These are phyloP conservation scores for Sarocladiaceae sp. DNA, from an alignment of 2,329 filamentous ascomycete genomes.

Conservation along the genomic window DNA sequence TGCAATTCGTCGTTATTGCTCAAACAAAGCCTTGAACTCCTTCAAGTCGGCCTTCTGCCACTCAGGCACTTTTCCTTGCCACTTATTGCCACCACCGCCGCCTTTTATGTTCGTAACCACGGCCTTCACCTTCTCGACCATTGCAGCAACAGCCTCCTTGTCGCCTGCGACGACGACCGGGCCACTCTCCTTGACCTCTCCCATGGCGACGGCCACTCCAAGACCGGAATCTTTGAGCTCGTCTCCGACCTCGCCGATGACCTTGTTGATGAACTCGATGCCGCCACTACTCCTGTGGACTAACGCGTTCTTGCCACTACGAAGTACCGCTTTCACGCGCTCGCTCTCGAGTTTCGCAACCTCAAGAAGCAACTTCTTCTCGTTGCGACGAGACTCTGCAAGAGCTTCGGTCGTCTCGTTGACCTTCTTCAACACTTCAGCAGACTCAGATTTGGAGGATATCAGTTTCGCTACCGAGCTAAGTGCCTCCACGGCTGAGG, in stretches of 20 bases:
- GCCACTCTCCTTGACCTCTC: slow-evolving; percentile 19
- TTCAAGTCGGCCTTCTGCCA: slow-evolving; percentile 22
- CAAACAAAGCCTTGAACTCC: slow-evolving; percentile 14
- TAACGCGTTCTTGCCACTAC: slow-evolving; percentile 16
- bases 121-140: slow-evolving; percentile 16
- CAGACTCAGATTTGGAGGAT: slow-evolving; percentile 18
- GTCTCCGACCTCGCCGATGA: slow-evolving; percentile 20
- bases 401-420: slow-evolving; percentile 14
- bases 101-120: slow-evolving; percentile 22
- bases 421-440: slow-evolving; percentile 17
- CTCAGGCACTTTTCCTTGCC: slow-evolving; percentile 26
- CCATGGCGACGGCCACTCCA: slow-evolving; percentile 20
- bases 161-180: slow-evolving; percentile 22
- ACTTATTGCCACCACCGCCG: slow-evolving; percentile 23
- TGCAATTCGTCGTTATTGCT: neutral
- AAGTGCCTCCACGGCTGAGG: slow-evolving; percentile 18
- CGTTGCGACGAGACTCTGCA: slow-evolving; percentile 18
- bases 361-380: slow-evolving; percentile 23
- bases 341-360: slow-evolving; percentile 24
- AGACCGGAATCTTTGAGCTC: slow-evolving; percentile 12
- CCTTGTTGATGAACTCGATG: slow-evolving; percentile 25
- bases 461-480: slow-evolving; percentile 19
- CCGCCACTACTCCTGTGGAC: slow-evolving; percentile 21
- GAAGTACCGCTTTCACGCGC: slow-evolving; percentile 14
- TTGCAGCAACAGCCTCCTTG: slow-evolving; percentile 15